phyloP scores from a whole-genome alignment of 495 filamentous ascomycete species.

The Parathielavia hyrcaniae region DNA sequence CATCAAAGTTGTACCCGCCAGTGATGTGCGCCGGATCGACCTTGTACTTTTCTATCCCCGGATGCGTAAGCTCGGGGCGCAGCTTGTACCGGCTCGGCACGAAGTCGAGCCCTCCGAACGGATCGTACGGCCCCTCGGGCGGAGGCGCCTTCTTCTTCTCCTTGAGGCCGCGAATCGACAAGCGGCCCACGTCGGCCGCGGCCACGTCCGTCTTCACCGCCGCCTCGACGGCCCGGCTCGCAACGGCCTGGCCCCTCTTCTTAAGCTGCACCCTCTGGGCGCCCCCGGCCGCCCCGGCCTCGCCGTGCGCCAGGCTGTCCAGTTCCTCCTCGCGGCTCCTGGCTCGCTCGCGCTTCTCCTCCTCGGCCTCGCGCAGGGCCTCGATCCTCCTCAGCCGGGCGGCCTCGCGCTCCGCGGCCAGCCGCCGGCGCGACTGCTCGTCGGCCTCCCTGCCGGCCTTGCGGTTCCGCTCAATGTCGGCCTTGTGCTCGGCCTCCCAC shows the following conservation, averaged over 20 bases:
- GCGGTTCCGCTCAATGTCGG: constrained; percentile 67
- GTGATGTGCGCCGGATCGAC: constrained; percentile 46
- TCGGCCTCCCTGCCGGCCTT: constrained; percentile 56
- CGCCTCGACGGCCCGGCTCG: constrained; percentile 24
- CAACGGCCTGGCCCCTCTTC: constrained; percentile 48
- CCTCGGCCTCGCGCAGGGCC: constrained; percentile 53
- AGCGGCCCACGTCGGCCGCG: constrained; percentile 33
- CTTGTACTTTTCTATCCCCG: constrained; percentile 47
- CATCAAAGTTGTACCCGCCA: constrained; percentile 74
- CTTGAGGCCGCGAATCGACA: constrained; percentile 72
- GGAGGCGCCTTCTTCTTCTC: constrained; percentile 41
- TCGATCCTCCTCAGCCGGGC: constrained; percentile 53
- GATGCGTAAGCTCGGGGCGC: constrained; percentile 52
- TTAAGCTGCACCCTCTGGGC: constrained; percentile 55
- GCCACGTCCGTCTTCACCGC: constrained; percentile 1
- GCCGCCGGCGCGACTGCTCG: constrained; percentile 33
- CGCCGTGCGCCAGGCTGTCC: constrained; percentile 42
- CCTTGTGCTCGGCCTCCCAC: constrained; percentile 62
- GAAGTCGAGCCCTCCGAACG: constrained; percentile 70
- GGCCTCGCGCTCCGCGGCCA: constrained; percentile 45
- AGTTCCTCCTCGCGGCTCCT: constrained; percentile 45
- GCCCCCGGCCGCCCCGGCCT: constrained; percentile 40
- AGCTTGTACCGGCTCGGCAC: constrained; percentile 62
- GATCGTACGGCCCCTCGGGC: constrained; percentile 67
- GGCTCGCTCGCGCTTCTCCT: constrained; percentile 48